These are phyloP conservation scores for Peterozyma toletana DNA, from an alignment of 805 yeast genomes.

Conservation along the genomic window DNA sequence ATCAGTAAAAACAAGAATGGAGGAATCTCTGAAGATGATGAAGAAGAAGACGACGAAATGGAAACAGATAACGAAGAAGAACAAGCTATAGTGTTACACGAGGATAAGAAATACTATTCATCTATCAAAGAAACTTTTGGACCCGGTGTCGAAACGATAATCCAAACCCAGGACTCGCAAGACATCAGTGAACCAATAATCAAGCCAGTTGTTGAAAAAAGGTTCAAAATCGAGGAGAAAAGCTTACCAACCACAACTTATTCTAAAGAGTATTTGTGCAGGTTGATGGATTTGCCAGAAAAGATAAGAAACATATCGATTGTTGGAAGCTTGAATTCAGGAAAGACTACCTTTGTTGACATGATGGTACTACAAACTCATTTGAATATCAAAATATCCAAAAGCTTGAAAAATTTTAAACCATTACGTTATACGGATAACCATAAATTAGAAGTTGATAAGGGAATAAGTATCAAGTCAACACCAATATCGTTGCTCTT, in stretches of 20 bases:
- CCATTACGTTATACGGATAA: constrained; percentile 66
- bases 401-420: constrained; percentile 28
- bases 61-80: constrained; percentile 11
- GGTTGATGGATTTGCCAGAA: constrained; percentile 41
- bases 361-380: constrained; percentile 64
- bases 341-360: constrained; percentile 79
- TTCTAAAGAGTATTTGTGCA: constrained; percentile 54
- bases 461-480: constrained; percentile 64
- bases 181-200: constrained; percentile 57
- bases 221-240: constrained; percentile 40
- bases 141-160: constrained; percentile 56
- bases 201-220: constrained; percentile 35
- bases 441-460: constrained; percentile 55
- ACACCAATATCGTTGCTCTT: constrained; percentile 56
- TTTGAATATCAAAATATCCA: constrained; percentile 20
- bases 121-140: constrained; percentile 43
- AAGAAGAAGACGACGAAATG: constrained; percentile 12
- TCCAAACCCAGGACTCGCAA: constrained; percentile 39
- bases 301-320: constrained; percentile 69
- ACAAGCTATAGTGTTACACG: constrained; percentile 29
- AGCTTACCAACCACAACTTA: constrained; percentile 54
- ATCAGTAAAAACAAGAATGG: constrained; percentile 13
- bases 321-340: constrained; percentile 77
- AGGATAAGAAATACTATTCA: constrained; percentile 37
- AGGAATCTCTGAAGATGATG: constrained; percentile 16